A percentile compares a stretch with the other conserved stretches of the same genome.
phyloP scores from a whole-genome alignment of 495 filamentous ascomycete species.

The Aspergillus asperescens region DNA sequence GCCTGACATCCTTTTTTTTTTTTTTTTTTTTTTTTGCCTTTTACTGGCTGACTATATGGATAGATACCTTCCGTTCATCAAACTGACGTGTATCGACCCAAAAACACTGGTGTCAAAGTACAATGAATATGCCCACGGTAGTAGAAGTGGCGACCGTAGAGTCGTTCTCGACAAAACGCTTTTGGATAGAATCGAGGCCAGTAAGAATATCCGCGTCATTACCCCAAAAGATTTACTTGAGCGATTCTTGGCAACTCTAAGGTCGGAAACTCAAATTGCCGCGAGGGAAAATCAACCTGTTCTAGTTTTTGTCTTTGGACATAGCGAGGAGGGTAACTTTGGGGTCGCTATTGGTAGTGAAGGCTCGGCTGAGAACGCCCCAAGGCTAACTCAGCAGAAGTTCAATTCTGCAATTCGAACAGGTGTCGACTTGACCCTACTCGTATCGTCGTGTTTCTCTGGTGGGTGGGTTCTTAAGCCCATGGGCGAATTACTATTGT shows the following conservation, averaged over 20 bases:
- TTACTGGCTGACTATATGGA: not conserved
- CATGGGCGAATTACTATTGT: not conserved
- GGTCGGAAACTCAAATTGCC: not conserved
- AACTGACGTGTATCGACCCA: slow-evolving; percentile 15
- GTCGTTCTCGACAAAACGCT: slow-evolving; percentile 14
- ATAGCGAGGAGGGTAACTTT: not conserved
- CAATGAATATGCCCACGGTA: slow-evolving; percentile 19
- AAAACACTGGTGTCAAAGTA: slow-evolving; percentile 18
- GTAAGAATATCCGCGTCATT: not conserved
- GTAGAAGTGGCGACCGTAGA: slow-evolving; percentile 10
- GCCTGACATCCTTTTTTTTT: not conserved
- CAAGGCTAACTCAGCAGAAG: not conserved
- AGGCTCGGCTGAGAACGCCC: not conserved
- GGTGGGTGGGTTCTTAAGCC: not conserved
- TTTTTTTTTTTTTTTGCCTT: not conserved
- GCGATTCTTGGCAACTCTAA: not conserved
- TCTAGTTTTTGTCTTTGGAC: not conserved
- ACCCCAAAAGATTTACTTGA: not conserved
- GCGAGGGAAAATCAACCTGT: not conserved
- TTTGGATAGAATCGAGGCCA: not conserved
- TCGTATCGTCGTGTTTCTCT: not conserved
- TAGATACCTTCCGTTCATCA: slow-evolving; percentile 2
- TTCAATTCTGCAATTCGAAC: not conserved
- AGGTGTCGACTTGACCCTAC: not conserved
- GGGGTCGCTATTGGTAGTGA: not conserved